Conservation (phyloP, 768 basidiomycete species). For the Psilocybe tampanensis region DNA sequence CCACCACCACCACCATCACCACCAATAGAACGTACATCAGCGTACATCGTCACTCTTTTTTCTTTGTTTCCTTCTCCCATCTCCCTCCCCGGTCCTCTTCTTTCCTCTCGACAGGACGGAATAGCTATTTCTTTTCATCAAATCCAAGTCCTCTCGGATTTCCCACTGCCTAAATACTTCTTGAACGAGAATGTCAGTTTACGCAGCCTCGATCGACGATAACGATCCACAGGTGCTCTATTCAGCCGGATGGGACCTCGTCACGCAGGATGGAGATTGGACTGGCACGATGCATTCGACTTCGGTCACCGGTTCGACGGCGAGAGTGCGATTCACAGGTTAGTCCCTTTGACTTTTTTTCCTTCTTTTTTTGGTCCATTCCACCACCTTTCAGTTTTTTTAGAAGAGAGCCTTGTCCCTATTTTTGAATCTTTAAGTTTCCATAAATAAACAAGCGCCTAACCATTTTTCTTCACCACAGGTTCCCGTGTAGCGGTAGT, state of each 20-base stretch:
- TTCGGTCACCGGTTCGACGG: conserved; percentile 4
- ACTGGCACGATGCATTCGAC: conserved; percentile 19
- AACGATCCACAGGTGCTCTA: conserved; percentile 13
- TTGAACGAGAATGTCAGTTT: conserved; percentile 9
- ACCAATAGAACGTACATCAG: too few species aligned
- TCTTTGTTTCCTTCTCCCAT: too few species aligned
- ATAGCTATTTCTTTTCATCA: too few species aligned
- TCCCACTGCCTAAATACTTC: too few species aligned
- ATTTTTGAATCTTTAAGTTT: neutral
- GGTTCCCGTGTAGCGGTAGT: conserved; percentile 16
- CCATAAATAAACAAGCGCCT: neutral
- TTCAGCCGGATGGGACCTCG: conserved; percentile 8
- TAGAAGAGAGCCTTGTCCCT: neutral
- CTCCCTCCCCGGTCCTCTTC: too few species aligned
- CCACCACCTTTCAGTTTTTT: too few species aligned
- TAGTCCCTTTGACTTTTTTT: neutral
- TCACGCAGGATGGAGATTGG: conserved; percentile 14
- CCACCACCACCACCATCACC: too few species aligned
- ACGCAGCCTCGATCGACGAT: conserved; percentile 16
- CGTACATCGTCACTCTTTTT: too few species aligned
- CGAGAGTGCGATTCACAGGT: conserved; percentile 15
- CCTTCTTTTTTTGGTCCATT: neutral
- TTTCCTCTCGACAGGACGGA: too few species aligned
- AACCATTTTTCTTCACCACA: neutral
- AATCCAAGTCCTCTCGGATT: too few species aligned